Evolutionary conservation across 2,329 filamentous ascomycete species (phyloP).

Genomic region (Calonectria hongkongensis): DNA sequence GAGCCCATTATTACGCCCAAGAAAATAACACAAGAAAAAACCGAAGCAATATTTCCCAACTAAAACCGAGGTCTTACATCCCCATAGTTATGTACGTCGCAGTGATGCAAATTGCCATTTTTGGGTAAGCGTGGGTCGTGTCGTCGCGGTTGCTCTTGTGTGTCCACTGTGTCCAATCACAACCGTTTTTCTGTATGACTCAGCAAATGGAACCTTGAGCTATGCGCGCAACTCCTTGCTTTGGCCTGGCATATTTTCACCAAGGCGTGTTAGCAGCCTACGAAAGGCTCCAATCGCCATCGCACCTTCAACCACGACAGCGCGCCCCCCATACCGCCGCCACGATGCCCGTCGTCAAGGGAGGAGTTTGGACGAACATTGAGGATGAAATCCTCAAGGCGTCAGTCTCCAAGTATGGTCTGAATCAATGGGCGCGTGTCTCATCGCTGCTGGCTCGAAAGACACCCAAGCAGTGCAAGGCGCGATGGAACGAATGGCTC

Average conservation of each 20-base stretch:
- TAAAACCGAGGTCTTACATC: neutral
- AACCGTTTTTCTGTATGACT: conserved; percentile 39
- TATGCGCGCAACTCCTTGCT: conserved; percentile 36
- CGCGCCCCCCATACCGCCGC: conserved; percentile 48
- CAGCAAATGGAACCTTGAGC: conserved; percentile 46
- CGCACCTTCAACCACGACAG: conserved; percentile 44
- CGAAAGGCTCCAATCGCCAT: conserved; percentile 47
- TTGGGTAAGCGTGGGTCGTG: neutral
- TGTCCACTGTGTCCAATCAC: conserved; percentile 43
- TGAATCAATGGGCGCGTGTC: conserved; percentile 99
- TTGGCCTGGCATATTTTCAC: conserved; percentile 55
- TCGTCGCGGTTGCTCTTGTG: neutral
- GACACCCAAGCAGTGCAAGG: conserved; percentile 99
- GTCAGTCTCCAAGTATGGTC: conserved; percentile 93
- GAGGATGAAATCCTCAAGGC: conserved; percentile 98
- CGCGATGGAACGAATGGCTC: conserved; percentile 98
- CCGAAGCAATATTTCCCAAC: neutral
- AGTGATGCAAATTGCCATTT: neutral
- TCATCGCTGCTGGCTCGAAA: conserved; percentile 97
- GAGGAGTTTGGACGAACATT: conserved; percentile 85
- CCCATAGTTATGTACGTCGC: neutral
- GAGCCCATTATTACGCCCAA: neutral
- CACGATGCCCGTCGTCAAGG: conserved; percentile 83
- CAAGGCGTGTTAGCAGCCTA: conserved; percentile 51
- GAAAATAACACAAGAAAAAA: neutral